Conservation (phyloP, 148 eudicot genomes). For the Spergularia marina region DNA sequence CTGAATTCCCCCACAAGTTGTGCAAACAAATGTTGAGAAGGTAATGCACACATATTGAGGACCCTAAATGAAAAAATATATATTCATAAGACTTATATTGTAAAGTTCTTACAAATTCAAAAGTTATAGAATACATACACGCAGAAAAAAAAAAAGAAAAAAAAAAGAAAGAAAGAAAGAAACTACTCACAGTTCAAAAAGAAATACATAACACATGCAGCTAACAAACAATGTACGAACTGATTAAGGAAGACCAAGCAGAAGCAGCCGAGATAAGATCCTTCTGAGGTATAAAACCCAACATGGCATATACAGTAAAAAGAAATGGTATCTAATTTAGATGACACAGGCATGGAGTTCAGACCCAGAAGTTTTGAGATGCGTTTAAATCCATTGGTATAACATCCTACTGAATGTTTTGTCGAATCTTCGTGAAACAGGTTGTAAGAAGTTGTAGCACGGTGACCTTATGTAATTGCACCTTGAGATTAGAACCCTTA, state of each 20-base stretch:
- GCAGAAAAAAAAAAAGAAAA: neutral
- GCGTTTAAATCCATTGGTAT: neutral
- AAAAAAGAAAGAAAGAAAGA: no score
- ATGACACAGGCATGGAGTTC: neutral
- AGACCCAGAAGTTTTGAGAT: neutral
- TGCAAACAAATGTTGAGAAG: slow-evolving; percentile 91
- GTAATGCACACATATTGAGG: slow-evolving; percentile 95
- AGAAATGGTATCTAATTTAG: neutral
- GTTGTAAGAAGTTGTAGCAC: neutral
- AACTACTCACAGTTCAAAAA: neutral
- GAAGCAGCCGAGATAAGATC: neutral
- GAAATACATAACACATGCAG: neutral
- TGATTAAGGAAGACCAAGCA: neutral
- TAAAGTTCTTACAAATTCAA: neutral
- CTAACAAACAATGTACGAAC: neutral
- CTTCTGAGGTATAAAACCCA: no score
- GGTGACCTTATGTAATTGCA: no score
- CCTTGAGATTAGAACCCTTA: no score
- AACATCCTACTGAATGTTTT: neutral
- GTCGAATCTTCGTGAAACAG: neutral
- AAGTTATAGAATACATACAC: neutral
- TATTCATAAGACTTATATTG: slow-evolving; percentile 14
- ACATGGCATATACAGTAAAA: neutral
- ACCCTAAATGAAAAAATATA: slow-evolving; percentile 51
- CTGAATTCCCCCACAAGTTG: slow-evolving; percentile 95